phyloP scores from a whole-genome alignment of 306 rosid genomes.

The Prunus armeniaca region DNA sequence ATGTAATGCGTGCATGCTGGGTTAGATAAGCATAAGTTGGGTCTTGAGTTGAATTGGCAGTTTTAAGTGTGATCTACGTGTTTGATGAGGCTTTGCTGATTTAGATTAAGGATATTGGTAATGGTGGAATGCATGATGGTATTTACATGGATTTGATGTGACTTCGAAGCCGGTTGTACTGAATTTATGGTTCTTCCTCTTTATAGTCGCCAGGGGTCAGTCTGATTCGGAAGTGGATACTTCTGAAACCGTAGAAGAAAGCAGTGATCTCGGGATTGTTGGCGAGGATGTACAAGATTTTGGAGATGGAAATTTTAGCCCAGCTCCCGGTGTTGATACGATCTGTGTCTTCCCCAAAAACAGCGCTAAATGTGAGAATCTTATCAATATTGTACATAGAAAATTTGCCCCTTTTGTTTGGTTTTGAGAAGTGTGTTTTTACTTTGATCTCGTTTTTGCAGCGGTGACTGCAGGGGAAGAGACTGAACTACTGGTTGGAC shows the following conservation, averaged over 20 bases:
- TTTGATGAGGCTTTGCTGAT: background rate
- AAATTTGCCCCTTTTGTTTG: background rate
- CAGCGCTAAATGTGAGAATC: constrained; percentile 54
- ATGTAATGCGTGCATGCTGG: background rate
- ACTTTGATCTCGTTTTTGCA: constrained; percentile 40
- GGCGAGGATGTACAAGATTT: constrained; percentile 73
- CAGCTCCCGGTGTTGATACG: constrained; percentile 83
- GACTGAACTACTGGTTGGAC: constrained; percentile 72
- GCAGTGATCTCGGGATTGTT: constrained; percentile 66
- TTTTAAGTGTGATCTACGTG: background rate
- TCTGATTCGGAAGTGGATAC: constrained; percentile 47
- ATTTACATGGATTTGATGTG: background rate
- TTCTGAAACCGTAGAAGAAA: constrained; percentile 55
- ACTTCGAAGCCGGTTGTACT: background rate
- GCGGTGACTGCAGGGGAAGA: constrained; percentile 89
- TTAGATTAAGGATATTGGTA: background rate
- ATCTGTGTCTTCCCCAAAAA: constrained; percentile 75
- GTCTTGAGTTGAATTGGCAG: background rate
- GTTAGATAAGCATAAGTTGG: background rate
- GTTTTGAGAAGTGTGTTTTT: background rate
- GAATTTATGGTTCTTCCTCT: background rate
- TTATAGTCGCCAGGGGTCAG: constrained; percentile 71
- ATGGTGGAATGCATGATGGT: background rate
- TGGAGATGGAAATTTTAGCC: constrained; percentile 49
- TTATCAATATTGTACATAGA: background rate